A percentile compares a stretch with the other conserved stretches of the same genome.
These are phyloP conservation scores for Ophiocordyceps camponoti-rufipedis DNA, from an alignment of 2,329 filamentous ascomycete species.

Conservation along the genomic window DNA sequence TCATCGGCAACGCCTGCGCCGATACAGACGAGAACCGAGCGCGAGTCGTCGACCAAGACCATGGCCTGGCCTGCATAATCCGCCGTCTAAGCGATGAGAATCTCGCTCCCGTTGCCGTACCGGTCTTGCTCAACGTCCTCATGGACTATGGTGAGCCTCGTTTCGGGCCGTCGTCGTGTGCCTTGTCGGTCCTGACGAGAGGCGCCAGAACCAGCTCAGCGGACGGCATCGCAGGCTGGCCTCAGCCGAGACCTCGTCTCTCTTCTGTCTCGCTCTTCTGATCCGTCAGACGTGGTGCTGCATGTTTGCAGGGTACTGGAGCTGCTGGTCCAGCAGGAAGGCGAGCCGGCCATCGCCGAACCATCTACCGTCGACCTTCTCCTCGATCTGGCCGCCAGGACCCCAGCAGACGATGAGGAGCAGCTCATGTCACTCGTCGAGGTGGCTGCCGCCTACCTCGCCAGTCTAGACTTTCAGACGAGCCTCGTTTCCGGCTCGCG, in stretches of 20 bases:
- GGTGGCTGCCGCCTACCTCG: constrained; percentile 36
- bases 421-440: constrained; percentile 31
- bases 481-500: constrained; percentile 21
- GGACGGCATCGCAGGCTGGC: constrained; percentile 30
- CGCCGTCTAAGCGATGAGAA: constrained; percentile 26
- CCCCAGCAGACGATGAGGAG: constrained; percentile 21
- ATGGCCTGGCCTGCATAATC: constrained; percentile 28
- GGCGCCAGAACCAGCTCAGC: constrained; percentile 34
- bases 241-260: constrained; percentile 30
- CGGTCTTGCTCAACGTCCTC: constrained; percentile 43
- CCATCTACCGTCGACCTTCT: constrained; percentile 28
- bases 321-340: constrained; percentile 32
- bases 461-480: constrained; percentile 31
- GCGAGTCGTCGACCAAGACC: constrained; percentile 27
- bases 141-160: constrained; percentile 38
- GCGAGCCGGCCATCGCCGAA: constrained; percentile 24
- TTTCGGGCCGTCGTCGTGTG: background rate
- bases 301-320: constrained; percentile 39
- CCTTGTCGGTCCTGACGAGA: background rate
- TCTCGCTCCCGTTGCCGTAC: constrained; percentile 32
- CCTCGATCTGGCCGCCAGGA: constrained; percentile 26
- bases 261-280: constrained; percentile 26
- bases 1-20: constrained; percentile 44
- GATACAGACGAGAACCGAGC: constrained; percentile 44
- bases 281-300: constrained; percentile 20